Base-by-base conservation (phyloP, 345 rosid genomes). In the Laguncularia racemosa region DNA sequence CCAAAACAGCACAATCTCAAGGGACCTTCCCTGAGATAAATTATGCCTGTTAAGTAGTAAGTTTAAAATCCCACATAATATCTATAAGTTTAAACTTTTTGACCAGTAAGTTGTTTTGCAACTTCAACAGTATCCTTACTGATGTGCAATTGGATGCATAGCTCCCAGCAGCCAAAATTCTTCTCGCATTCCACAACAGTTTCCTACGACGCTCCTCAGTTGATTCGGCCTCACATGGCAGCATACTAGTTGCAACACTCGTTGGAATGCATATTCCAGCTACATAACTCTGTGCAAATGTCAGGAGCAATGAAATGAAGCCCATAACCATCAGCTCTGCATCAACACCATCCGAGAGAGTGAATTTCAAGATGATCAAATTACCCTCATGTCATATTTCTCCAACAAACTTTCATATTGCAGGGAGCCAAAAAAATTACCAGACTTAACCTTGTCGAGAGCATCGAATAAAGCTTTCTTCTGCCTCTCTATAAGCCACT, bases 301-400 rank as follows among this genome's bases (percentile, higher is more conserved):
- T 85, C 59, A 90, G 76, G 56, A 93, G 83, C 66, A 93, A 72
- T 7, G 99, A 93, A 67, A 93, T 85, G 78, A 93, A 93, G 40
- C 97, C 99, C 48, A 90, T 70, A 77, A 93, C 66, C 97, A 93
- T 93, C 73, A 93, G 68, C 76, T 90, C 99, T 93, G 85, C 82
- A 85, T 16, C 28, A 56, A 40, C 44, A 4, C 40, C 40, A 33
- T 33, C 40, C 40, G 11, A 7, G 40, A 33, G 11, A 33, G 40
- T 33, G 40, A 33, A 33, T 9, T 33, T 4, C 40, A 16, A 44
- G 57, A 40, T 43, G 20, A 44, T 40, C 44, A 14, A 58, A 48
- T 14, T 49, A 18, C 19, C 46, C 17, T 1, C 28, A 0, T 15
- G 7, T 13, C 19, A 17, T 12, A 12, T 10, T 50, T 33, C 51